A percentile compares a stretch with the other conserved stretches of the same genome.
These are phyloP conservation scores for Salvia sclarea DNA, from an alignment of 305 asterid species.

Conservation along the genomic window DNA sequence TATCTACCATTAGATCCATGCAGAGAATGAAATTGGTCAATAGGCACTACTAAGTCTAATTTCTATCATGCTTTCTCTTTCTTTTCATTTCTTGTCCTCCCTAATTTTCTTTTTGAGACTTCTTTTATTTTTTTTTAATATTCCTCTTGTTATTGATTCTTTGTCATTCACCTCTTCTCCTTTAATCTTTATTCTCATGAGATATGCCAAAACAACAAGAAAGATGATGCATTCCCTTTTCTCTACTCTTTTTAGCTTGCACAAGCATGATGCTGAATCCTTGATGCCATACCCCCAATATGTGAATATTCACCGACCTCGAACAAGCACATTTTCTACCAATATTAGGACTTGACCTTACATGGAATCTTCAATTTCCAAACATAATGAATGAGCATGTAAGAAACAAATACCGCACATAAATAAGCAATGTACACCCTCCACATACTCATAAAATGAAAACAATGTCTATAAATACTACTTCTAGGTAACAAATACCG, in stretches of 20 bases:
- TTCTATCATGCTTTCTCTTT: not conserved
- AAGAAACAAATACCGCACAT: not conserved
- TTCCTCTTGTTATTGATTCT: not conserved
- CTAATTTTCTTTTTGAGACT: not conserved
- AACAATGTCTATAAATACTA: conserved; percentile 11
- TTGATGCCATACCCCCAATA: conserved; percentile 11
- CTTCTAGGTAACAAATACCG: conserved; percentile 45
- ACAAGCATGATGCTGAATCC: not conserved
- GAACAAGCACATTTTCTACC: not conserved
- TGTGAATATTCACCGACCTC: not conserved
- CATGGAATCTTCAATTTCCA: conserved; percentile 1
- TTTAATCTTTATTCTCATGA: not conserved
- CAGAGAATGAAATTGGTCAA: not conserved
- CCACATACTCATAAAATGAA: conserved; percentile 7
- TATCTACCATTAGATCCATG: not conserved
- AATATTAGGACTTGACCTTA: not conserved
- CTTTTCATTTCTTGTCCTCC: not conserved
- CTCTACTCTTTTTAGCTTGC: not conserved
- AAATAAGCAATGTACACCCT: not conserved
- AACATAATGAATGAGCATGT: not conserved
- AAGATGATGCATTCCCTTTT: not conserved
- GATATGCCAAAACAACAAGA: not conserved
- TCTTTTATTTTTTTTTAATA: not conserved
- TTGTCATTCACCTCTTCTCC: not conserved
- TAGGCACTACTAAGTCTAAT: not conserved